phyloP scores from a whole-genome alignment of 345 rosid genomes.

The Populus tremula region DNA sequence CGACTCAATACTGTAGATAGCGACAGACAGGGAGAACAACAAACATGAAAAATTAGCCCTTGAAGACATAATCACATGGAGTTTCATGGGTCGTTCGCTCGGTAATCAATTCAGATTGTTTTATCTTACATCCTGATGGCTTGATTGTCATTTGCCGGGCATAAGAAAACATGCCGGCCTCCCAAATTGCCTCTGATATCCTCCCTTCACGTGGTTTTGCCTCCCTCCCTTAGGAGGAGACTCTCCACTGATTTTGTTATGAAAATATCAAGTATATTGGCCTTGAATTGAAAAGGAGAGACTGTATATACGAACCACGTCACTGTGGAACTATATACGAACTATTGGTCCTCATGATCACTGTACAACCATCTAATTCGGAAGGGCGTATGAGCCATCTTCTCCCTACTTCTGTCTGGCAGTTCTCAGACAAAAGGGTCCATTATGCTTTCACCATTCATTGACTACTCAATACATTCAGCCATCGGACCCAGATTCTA shows the following conservation, averaged over 20 bases:
- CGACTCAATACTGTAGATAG: background rate
- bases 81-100: background rate
- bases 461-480: too few relatives aligned
- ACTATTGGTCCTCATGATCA: too few relatives aligned
- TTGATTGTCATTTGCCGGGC: background rate
- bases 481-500: too few relatives aligned
- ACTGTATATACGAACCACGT: too few relatives aligned
- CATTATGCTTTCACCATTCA: too few relatives aligned
- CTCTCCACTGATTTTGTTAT: background rate
- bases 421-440: too few relatives aligned
- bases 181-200: background rate
- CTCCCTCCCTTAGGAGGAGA: background rate
- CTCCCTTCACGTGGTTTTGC: background rate
- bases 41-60: background rate
- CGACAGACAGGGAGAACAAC: background rate
- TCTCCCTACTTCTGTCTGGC: too few relatives aligned
- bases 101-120: background rate
- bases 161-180: background rate
- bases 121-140: background rate
- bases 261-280: too few relatives aligned
- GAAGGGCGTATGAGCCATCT: too few relatives aligned
- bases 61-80: background rate
- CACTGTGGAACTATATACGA: too few relatives aligned
- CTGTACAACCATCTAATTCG: too few relatives aligned
- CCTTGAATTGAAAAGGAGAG: too few relatives aligned